A percentile compares a stretch with the other conserved stretches of the same genome.
These are phyloP conservation scores for Camelina neglecta DNA, from an alignment of 345 rosid genomes.

Conservation along the genomic window DNA sequence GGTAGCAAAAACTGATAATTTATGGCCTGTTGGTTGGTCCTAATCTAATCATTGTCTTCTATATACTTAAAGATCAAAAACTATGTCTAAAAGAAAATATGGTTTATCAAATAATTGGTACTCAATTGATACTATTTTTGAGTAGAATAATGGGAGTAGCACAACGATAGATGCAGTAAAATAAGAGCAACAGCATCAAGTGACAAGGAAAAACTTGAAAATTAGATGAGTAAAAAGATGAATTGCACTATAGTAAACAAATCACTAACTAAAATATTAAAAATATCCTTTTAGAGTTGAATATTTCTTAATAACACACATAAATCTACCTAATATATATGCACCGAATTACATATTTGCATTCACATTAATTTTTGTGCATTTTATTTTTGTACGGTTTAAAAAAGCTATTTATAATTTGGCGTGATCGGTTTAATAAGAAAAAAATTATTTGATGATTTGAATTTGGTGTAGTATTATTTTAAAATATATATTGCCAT, in stretches of 20 bases:
- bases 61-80: neutral
- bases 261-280: neutral
- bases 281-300: neutral
- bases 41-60: conserved; percentile 30
- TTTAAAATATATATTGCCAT: too few species aligned
- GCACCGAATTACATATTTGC: too few species aligned
- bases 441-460: neutral
- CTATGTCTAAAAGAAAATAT: neutral
- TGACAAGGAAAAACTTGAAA: neutral
- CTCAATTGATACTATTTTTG: neutral
- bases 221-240: neutral
- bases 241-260: neutral
- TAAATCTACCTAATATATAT: too few species aligned
- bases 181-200: neutral
- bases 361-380: too few species aligned
- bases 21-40: conserved; percentile 22
- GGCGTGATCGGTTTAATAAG: neutral
- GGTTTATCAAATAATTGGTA: neutral
- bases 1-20: conserved; percentile 13
- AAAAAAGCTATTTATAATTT: neutral
- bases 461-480: neutral
- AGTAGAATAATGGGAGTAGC: neutral
- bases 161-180: neutral
- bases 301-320: neutral
- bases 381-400: too few species aligned